Evolutionary conservation across 1,139 yeast species (phyloP), one percentile per base, ranked within the genome.

Genomic region (Spathaspora sp.): DNA sequence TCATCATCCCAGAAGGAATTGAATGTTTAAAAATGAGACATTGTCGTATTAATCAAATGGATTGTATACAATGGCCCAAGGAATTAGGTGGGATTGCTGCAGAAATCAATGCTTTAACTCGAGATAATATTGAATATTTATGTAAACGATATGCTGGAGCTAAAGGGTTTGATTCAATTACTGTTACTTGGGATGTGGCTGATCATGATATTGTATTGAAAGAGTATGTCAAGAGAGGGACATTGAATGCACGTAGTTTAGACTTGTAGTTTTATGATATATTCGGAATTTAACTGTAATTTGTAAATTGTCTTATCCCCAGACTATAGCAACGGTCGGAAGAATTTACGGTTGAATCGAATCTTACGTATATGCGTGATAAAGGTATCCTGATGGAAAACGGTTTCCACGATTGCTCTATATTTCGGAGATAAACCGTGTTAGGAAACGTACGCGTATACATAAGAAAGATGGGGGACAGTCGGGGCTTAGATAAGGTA

Each of bases 31-130:
- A 16, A 33, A 23, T 41, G 39, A 41, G 36, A 20, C 15, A 33
- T 23, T 41, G 43, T 16, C 38, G 29, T 23, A 23, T 41, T 11
- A 5, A 29, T 3, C 18, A 23, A 2, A 7, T 24, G 10, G 39
- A 24, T 2, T 41, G 23, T 41, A 38, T 27, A 11, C 11, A 15
- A 17, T 41, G 43, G 43, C 43, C 43, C 23, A 25, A 41, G 10
- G 36, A 41, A 16, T 23, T 41, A 11, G 43, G 43, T 15, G 36
- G 10, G 17, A 16, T 41, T 23, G 26, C 26, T 18, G 16, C 33
- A 33, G 43, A 41, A 11, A 18, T 24, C 3, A 33, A 41, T 16
- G 3, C 3, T 13, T 15, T 31, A 31, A 4, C 3, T 31, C 10
- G 10, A 3, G n/a, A 6, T 15, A 13, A 31, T n/a, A 13, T 29